Evolutionary conservation across 1,284 basidiomycete species (phyloP), one percentile per base, ranked within the genome.

Genomic region (Phlebopus sp.): DNA sequence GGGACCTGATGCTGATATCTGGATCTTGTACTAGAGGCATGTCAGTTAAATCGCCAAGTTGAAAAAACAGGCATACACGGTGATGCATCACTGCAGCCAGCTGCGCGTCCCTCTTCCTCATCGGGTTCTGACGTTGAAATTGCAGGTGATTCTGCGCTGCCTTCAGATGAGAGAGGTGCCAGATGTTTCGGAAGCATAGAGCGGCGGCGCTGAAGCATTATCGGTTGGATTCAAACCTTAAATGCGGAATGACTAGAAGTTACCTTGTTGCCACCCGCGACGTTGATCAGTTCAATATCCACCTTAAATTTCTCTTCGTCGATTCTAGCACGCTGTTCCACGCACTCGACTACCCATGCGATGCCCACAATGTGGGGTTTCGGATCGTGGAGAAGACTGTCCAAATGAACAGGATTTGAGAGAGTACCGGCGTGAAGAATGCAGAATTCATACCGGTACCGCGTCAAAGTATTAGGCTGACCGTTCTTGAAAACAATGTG

Each of bases 401-500:
- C 34, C 2, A 37, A 10, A 19, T 37, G 7, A 32, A 9, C 9
- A 13, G 14, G 1, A 31, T 6, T 27, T 5, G 25, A 17, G 19
- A 45, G 13, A 55, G 8, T 14, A 19, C 37, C 1, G 7, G 11
- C n/a, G 5, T 0, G 15, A 39, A n/a, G 21, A 18, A 13, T 14
- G 11, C 25, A 23, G 37, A 11, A 17, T 43, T 60, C 71, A 58
- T 56, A 82, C 89, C 81, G 74, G 62, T 87, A 92, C 52, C 84
- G 84, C 21, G 78, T 78, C 17, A 92, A 60, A 1, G 93, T 97
- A 42, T 86, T 84, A 55, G 81, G 78, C 43, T 82, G 68, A 1
- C 94, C 94, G 49, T 90, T 87, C 74, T 96, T 97, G 69, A 81
- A 97, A 14, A 97, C 81, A 50, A 97, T 83, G 66, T 97, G 94